Conservation (phyloP, 2,329 filamentous ascomycete genomes). For the Aspergillus pseudoglaucus region DNA sequence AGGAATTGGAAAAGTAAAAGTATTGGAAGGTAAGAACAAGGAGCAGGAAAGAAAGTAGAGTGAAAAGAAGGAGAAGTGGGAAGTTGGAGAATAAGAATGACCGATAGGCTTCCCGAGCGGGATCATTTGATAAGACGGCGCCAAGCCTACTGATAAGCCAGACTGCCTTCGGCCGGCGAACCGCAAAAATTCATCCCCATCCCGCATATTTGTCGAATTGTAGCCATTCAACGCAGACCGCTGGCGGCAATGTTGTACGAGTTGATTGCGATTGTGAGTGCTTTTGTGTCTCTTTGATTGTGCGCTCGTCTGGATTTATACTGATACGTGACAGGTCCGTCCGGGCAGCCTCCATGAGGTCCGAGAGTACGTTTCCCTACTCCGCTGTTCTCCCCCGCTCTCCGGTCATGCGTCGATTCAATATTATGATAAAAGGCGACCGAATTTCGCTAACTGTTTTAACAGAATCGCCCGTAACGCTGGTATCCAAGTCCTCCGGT, state of each 20-base stretch:
- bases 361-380: slow-evolving; percentile 66
- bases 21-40: slow-evolving; percentile 5
- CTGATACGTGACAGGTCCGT: slow-evolving; percentile 61
- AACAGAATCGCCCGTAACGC: slow-evolving; percentile 78
- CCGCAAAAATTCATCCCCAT: slow-evolving; percentile 8
- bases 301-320: slow-evolving; percentile 2
- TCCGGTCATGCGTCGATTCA: slow-evolving; percentile 3
- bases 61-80: slow-evolving; percentile 8
- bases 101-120: slow-evolving; percentile 14
- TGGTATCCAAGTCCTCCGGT: slow-evolving; percentile 72
- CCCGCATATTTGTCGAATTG: slow-evolving; percentile 11
- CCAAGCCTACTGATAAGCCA: slow-evolving; percentile 21
- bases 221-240: slow-evolving; percentile 14
- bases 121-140: slow-evolving; percentile 17
- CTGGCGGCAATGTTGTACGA: slow-evolving; percentile 78
- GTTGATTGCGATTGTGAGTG: slow-evolving; percentile 82
- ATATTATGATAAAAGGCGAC: not conserved
- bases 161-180: slow-evolving; percentile 3
- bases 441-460: slow-evolving; percentile 3
- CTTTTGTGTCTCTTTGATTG: slow-evolving; percentile 26
- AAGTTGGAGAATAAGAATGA: slow-evolving; percentile 10
- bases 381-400: not conserved
- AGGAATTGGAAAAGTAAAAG: not conserved
- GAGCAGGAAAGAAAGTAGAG: slow-evolving; percentile 6
- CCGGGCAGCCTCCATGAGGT: slow-evolving; percentile 85